phyloP scores from a whole-genome alignment of 352 stramenopile species.

The Phytopythium mirpurense region DNA sequence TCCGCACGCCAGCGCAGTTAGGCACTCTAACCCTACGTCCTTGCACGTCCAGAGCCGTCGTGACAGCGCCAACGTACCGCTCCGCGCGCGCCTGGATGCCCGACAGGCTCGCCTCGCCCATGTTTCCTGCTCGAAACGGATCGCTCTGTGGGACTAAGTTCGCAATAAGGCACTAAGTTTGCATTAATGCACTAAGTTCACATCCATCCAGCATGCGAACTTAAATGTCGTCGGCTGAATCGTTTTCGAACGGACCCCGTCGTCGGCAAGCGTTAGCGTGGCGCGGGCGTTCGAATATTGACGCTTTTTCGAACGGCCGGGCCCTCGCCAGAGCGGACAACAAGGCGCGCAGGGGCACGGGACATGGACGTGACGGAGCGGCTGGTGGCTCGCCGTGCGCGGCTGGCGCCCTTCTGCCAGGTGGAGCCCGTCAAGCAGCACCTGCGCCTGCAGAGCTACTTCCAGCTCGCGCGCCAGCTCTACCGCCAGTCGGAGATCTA shows the following conservation, averaged over 20 bases:
- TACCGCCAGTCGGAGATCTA: constrained; percentile 75
- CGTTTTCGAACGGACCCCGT: background rate
- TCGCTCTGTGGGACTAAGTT: too few relatives aligned
- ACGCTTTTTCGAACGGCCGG: background rate
- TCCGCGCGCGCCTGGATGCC: constrained; percentile 41
- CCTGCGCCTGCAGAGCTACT: constrained; percentile 59
- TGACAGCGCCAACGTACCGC: constrained; percentile 17
- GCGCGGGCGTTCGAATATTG: background rate
- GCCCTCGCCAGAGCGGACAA: too few relatives aligned
- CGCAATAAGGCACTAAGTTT: constrained; percentile 1
- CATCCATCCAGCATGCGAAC: too few relatives aligned
- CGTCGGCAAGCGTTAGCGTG: background rate
- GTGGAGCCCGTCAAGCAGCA: constrained; percentile 67
- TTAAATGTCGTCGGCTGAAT: too few relatives aligned
- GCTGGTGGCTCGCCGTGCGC: constrained; percentile 45
- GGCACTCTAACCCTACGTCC: too few relatives aligned
- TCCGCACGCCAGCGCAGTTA: constrained; percentile 5
- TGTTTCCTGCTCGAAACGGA: background rate
- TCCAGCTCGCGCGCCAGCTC: constrained; percentile 66
- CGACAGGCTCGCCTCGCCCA: constrained; percentile 24
- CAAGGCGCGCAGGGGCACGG: too few relatives aligned
- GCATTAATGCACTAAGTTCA: background rate
- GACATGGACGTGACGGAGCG: constrained; percentile 45
- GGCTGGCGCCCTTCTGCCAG: constrained; percentile 49
- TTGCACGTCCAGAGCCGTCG: too few relatives aligned